These are phyloP conservation scores for Coniferiporia sulphurascens DNA, from an alignment of 1,284 basidiomycete genomes.

Conservation along the genomic window DNA sequence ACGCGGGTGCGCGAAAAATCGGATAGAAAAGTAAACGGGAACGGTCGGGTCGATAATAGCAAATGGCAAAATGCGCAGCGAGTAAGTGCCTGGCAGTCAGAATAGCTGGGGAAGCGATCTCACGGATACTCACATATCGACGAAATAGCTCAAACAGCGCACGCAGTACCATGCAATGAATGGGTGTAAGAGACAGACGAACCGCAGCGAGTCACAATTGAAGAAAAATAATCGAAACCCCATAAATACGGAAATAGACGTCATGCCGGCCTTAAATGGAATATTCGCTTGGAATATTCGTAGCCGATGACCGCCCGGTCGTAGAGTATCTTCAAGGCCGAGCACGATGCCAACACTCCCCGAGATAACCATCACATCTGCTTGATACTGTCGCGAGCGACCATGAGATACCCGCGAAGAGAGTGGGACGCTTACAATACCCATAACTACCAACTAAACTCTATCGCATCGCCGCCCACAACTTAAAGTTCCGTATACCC, in stretches of 20 bases:
- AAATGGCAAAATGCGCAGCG: background rate
- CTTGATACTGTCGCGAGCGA: too few relatives aligned
- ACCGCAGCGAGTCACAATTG: background rate
- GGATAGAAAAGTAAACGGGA: background rate
- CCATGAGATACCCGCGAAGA: too few relatives aligned
- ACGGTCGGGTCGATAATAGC: background rate
- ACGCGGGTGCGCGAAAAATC: background rate
- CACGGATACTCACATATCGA: slow-evolving; percentile 13
- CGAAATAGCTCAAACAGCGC: slow-evolving; percentile 17
- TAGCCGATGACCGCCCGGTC: too few relatives aligned
- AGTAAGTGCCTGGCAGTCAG: background rate
- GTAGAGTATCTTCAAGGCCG: too few relatives aligned
- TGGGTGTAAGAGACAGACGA: slow-evolving; percentile 3
- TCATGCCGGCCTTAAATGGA: background rate
- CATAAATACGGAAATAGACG: background rate
- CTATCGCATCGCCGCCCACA: too few relatives aligned
- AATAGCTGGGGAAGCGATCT: too few relatives aligned
- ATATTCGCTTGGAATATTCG: too few relatives aligned
- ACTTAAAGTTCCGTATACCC: too few relatives aligned
- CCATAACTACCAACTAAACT: too few relatives aligned
- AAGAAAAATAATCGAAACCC: background rate
- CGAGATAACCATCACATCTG: too few relatives aligned
- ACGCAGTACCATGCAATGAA: slow-evolving; percentile 17
- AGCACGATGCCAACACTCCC: too few relatives aligned
- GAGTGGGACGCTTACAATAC: too few relatives aligned